phyloP scores from a whole-genome alignment of 352 stramenopile species.

The Pythium monospermum region DNA sequence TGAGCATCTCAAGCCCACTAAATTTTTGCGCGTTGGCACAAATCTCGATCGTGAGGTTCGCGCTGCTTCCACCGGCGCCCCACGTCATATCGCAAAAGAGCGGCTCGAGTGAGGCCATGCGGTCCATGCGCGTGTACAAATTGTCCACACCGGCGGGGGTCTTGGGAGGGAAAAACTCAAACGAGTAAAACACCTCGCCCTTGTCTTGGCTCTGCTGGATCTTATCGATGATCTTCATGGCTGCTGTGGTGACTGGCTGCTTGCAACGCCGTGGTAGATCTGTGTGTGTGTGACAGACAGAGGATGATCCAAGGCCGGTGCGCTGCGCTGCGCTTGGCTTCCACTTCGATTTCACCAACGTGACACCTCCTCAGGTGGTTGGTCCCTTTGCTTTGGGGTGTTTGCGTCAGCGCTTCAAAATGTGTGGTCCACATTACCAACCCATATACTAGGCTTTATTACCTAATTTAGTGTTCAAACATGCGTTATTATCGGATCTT shows the following conservation, averaged over 20 bases:
- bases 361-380: no score
- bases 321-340: no score
- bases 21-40: slow-evolving; percentile 90
- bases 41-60: slow-evolving; percentile 95
- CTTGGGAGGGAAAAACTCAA: slow-evolving; percentile 99
- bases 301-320: no score
- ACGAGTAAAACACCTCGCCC: slow-evolving; percentile 92
- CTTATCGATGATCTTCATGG: slow-evolving; percentile 89
- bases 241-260: background rate
- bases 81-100: slow-evolving; percentile 99
- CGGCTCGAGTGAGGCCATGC: slow-evolving; percentile 92
- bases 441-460: background rate
- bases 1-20: slow-evolving; percentile 89
- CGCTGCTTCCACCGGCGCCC: slow-evolving; percentile 96
- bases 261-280: background rate
- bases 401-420: slow-evolving; percentile 24
- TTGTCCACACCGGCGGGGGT: slow-evolving; percentile 96
- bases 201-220: slow-evolving; percentile 37
- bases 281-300: no score
- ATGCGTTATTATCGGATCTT: slow-evolving; percentile 11
- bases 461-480: slow-evolving; percentile 13
- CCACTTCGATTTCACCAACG: no score
- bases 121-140: slow-evolving; percentile 95
- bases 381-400: no score
- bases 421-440: slow-evolving; percentile 18